Evolutionary conservation across 2,329 filamentous ascomycete genomes (phyloP), one percentile per base, ranked within the genome.

Genomic region (Fusarium siculi): DNA sequence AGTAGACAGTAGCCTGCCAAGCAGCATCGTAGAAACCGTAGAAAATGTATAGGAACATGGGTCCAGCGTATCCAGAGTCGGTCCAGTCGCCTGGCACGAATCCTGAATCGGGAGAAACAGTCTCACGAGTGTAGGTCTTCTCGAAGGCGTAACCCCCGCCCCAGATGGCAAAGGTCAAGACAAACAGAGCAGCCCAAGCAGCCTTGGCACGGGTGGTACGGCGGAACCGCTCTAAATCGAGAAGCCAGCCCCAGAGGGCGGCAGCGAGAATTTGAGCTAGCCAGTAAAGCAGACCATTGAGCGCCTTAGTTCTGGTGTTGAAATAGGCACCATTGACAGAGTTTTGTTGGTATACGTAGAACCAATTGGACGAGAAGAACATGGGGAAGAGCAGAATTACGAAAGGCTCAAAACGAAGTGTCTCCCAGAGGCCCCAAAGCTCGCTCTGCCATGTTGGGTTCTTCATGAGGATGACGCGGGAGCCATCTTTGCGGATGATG

Each of bases 1-100:
- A 98, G 87, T 98, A 98, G 55, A 95, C 91, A 78, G 87, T 91
- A 1, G 94, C 96, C 85, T 98, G 96, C 92, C 94, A 98, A 61
- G 91, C 89, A 47, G 95, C 94, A 80, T 98, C 96, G 76, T 92
- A 96, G 82, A 96, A 92, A 44, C 94, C 94, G 80, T 96, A 97
- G 82, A 95, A 95, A 78, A 97, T 93, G 85, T 95, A 97, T 58
- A 97, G 84, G 81, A 97, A 94, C 89, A 97, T 93, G 18, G 93
- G 93, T 0, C 92, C 94, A 66, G 92, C 87, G 79, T 92, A 96
- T 28, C 72, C 90, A 34, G 85, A 82, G 62, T 90, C 86, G 5
- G 85, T 87, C 91, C 93, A 96, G 81, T 96, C 93, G 2, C 39
- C 64, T 5, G 64, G 64, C 5, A 63, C 36, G n/a, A 59, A 76